Percentiles rank a stretch among this genome's conserved stretches.
Evolutionary conservation across 129 eudicot species (phyloP).

Genomic region (Apium graveolens): DNA sequence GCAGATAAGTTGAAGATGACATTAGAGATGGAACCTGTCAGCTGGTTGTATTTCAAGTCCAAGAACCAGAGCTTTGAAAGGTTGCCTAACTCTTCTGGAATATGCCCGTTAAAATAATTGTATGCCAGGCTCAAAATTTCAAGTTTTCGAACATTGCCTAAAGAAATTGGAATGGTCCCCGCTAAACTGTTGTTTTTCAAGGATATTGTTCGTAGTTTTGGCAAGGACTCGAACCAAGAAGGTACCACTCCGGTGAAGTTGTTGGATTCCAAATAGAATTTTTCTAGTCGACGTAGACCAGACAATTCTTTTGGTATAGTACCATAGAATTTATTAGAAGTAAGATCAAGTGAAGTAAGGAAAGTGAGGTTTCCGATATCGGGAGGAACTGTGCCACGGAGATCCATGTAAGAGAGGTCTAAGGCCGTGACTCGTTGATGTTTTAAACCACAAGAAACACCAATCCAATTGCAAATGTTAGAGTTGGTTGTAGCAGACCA

Average conservation of each 20-base stretch:
- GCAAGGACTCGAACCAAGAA: conserved; percentile 14
- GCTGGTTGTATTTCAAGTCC: conserved; percentile 20
- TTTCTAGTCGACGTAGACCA: conserved; percentile 8
- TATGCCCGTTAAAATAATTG: conserved; percentile 13
- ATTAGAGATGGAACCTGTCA: conserved; percentile 28
- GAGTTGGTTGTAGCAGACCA: conserved; percentile 1
- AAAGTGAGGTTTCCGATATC: conserved; percentile 23
- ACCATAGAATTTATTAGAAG: conserved; percentile 19
- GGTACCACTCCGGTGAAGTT: conserved; percentile 19
- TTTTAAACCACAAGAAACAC: conserved; percentile 9
- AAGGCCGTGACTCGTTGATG: conserved; percentile 13
- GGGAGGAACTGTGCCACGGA: conserved; percentile 14
- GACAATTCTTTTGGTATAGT: conserved; percentile 15
- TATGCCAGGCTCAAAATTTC: not conserved
- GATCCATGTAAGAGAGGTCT: conserved; percentile 18
- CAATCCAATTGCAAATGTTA: conserved; percentile 2
- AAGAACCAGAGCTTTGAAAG: conserved; percentile 6
- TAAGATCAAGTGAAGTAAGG: conserved; percentile 17
- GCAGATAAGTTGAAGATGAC: conserved; percentile 28
- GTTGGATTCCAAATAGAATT: conserved; percentile 8
- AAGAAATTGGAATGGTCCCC: conserved; percentile 11
- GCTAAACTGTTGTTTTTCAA: not conserved
- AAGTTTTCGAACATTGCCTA: not conserved
- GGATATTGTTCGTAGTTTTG: not conserved
- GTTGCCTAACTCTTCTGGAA: conserved; percentile 11